These are phyloP conservation scores for Leccinum rimulosum DNA, from an alignment of 768 basidiomycete genomes.

Conservation along the genomic window DNA sequence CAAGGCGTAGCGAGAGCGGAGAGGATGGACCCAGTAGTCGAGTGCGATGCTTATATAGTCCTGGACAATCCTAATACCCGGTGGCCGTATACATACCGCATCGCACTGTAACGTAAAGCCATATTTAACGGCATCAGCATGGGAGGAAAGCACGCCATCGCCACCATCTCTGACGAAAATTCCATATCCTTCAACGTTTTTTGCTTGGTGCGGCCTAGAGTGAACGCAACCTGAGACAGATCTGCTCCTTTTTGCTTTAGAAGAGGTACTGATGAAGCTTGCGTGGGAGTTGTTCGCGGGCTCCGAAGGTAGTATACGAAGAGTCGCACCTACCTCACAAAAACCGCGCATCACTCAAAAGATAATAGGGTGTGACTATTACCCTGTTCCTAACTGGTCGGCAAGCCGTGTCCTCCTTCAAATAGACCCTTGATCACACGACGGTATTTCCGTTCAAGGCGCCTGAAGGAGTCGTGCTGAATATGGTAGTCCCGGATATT, in stretches of 20 bases:
- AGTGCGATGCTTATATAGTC: not conserved
- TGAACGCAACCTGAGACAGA: not conserved
- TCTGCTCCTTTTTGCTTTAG: not conserved
- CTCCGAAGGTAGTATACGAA: not conserved
- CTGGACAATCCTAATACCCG: not conserved
- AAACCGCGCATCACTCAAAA: not conserved
- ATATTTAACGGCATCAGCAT: not conserved
- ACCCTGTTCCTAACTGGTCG: not conserved
- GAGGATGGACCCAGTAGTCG: not conserved
- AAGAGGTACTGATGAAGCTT: not conserved
- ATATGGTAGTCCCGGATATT: not conserved
- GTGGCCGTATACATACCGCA: not conserved
- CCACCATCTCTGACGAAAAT: not conserved
- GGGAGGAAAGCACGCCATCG: not conserved
- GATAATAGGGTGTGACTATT: not conserved
- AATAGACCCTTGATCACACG: not conserved
- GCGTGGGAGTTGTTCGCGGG: not conserved
- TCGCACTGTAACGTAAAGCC: not conserved
- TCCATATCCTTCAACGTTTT: not conserved
- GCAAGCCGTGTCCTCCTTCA: not conserved
- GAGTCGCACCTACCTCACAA: not conserved
- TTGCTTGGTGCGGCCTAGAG: not conserved
- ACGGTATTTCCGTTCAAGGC: not conserved
- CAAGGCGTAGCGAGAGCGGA: not conserved
- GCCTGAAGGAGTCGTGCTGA: not conserved